Conservation (phyloP, 768 basidiomycete genomes). For the Rhodotorula toruloides region DNA sequence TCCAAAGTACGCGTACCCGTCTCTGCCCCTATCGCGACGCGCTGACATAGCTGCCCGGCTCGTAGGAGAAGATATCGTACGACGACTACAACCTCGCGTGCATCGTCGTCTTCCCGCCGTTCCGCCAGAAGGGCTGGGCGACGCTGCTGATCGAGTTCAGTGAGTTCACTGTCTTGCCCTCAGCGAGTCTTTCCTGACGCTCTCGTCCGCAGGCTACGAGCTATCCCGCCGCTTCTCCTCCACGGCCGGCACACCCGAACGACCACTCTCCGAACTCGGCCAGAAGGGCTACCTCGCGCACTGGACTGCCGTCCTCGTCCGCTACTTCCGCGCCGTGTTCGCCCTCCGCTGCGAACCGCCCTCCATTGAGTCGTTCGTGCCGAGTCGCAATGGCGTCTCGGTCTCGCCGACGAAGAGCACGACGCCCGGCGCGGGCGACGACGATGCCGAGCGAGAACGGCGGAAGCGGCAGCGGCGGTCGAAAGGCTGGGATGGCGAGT, state of each 20-base stretch:
- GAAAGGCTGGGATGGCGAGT: slow-evolving; percentile 68
- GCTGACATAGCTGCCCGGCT: background rate
- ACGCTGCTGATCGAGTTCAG: slow-evolving; percentile 98
- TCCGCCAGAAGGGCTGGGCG: slow-evolving; percentile 81
- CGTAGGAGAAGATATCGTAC: slow-evolving; percentile 84
- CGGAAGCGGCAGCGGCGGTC: slow-evolving; percentile 39
- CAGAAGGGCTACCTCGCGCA: slow-evolving; percentile 76
- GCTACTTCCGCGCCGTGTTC: slow-evolving; percentile 65
- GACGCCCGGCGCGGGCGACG: background rate
- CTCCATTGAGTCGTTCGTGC: slow-evolving; percentile 12
- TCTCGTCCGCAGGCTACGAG: slow-evolving; percentile 67
- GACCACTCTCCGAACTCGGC: slow-evolving; percentile 89
- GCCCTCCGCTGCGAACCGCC: slow-evolving; percentile 26
- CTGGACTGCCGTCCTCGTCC: slow-evolving; percentile 77
- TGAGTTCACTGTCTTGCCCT: slow-evolving; percentile 49
- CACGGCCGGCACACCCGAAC: slow-evolving; percentile 73
- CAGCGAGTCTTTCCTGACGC: background rate
- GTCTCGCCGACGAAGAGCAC: slow-evolving; percentile 3
- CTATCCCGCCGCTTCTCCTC: slow-evolving; percentile 54
- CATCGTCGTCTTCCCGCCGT: slow-evolving; percentile 91
- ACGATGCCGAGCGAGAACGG: slow-evolving; percentile 6
- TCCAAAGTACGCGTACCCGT: slow-evolving; percentile 52
- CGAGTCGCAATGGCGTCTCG: background rate
- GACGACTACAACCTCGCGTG: slow-evolving; percentile 97
- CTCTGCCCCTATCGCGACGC: too few species aligned